A percentile compares a stretch with the other conserved stretches of the same genome.
phyloP scores from a whole-genome alignment of 768 basidiomycete genomes.

The Leucocoprinus sp. region DNA sequence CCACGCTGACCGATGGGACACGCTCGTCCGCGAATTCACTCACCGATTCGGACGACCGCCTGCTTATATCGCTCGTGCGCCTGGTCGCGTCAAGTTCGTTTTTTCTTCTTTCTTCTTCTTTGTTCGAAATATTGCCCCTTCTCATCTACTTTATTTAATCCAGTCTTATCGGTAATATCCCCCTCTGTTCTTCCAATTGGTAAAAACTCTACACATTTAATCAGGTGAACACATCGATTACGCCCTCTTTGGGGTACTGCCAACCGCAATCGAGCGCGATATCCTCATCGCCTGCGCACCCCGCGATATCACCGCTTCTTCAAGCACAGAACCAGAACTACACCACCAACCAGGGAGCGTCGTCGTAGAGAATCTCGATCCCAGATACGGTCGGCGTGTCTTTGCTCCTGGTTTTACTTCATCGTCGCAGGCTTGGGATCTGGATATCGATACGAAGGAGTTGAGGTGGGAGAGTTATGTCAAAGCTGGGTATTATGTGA shows the following conservation, averaged over 20 bases:
- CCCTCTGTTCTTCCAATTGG: background rate
- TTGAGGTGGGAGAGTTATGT: slow-evolving; percentile 84
- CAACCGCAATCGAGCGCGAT: slow-evolving; percentile 79
- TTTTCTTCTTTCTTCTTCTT: background rate
- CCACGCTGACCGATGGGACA: slow-evolving; percentile 54
- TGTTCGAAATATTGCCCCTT: background rate
- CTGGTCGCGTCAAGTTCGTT: slow-evolving; percentile 72
- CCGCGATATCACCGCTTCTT: slow-evolving; percentile 24
- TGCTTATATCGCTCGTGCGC: slow-evolving; percentile 65
- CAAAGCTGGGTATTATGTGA: slow-evolving; percentile 77
- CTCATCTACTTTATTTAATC: background rate
- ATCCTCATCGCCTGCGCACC: slow-evolving; percentile 71
- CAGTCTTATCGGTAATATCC: slow-evolving; percentile 41
- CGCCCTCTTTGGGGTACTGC: slow-evolving; percentile 75
- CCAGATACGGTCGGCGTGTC: slow-evolving; percentile 47
- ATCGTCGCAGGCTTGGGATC: slow-evolving; percentile 44
- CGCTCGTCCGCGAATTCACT: slow-evolving; percentile 53
- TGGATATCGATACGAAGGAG: slow-evolving; percentile 64
- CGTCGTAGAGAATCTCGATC: slow-evolving; percentile 51
- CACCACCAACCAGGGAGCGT: slow-evolving; percentile 43
- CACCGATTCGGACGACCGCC: slow-evolving; percentile 59
- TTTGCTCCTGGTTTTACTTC: slow-evolving; percentile 46
- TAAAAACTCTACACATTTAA: slow-evolving; percentile 11
- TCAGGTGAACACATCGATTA: slow-evolving; percentile 82
- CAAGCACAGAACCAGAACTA: slow-evolving; percentile 15